These are phyloP conservation scores for Heteromeles arbutifolia DNA, from an alignment of 306 rosid species.

Conservation along the genomic window DNA sequence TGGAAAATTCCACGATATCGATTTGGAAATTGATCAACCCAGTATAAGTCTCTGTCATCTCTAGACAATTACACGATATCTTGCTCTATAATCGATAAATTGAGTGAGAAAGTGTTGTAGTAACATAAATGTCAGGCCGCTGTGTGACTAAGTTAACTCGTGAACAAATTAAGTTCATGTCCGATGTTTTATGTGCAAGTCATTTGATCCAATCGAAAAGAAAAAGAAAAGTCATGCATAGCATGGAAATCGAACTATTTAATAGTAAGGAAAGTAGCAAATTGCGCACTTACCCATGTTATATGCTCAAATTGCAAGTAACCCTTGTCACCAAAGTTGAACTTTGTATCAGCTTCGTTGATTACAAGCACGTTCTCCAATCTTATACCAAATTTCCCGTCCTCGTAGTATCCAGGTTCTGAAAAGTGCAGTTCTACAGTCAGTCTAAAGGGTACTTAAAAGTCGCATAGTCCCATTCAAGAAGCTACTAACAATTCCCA, in stretches of 20 bases:
- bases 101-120: neutral
- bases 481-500: neutral
- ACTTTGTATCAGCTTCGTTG: slow-evolving; percentile 71
- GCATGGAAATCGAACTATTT: neutral
- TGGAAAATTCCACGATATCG: neutral
- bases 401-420: slow-evolving; percentile 99
- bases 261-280: neutral
- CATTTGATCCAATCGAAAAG: neutral
- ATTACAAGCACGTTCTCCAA: slow-evolving; percentile 94
- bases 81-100: neutral
- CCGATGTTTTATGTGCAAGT: neutral
- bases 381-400: slow-evolving; percentile 85
- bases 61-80: no score
- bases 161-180: neutral
- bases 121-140: neutral
- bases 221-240: neutral
- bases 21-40: neutral
- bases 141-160: neutral
- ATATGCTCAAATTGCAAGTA: slow-evolving; percentile 89
- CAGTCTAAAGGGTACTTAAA: neutral
- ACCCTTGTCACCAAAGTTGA: slow-evolving; percentile 86
- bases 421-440: slow-evolving; percentile 13
- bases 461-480: neutral
- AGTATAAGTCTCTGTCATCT: no score
- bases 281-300: slow-evolving; percentile 59